These are phyloP conservation scores for Mycena rebaudengoi DNA, from an alignment of 768 basidiomycete genomes.

Conservation along the genomic window DNA sequence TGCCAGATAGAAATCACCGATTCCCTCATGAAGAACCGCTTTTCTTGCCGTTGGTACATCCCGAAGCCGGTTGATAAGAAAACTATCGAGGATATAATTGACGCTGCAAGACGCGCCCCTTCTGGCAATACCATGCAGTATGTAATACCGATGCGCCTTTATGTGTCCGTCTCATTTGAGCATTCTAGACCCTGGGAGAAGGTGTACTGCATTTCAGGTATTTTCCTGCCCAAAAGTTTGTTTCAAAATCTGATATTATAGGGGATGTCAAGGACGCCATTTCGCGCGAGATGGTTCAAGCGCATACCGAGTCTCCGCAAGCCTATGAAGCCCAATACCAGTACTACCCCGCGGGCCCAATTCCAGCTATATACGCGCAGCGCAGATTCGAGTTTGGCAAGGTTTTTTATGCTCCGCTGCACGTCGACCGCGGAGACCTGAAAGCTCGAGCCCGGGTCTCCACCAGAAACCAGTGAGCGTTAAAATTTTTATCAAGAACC, in stretches of 20 bases:
- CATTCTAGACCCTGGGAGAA: constrained; percentile 23
- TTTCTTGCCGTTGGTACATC: constrained; percentile 24
- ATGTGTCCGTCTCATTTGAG: not conserved
- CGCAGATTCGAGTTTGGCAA: constrained; percentile 28
- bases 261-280: constrained; percentile 17
- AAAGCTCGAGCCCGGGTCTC: constrained; percentile 16
- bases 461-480: constrained; percentile 17
- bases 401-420: constrained; percentile 16
- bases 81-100: constrained; percentile 23
- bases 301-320: constrained; percentile 3
- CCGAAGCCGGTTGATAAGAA: constrained; percentile 17
- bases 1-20: constrained; percentile 5
- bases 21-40: constrained; percentile 24
- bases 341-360: constrained; percentile 22
- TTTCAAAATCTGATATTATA: not conserved
- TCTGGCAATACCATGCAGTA: constrained; percentile 28
- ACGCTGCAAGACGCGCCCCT: constrained; percentile 21
- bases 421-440: constrained; percentile 19
- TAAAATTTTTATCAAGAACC: not conserved
- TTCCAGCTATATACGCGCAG: constrained; percentile 13
- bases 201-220: constrained; percentile 25
- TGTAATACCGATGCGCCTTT: not conserved
- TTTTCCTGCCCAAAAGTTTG: not conserved
- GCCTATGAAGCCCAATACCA: constrained; percentile 19
- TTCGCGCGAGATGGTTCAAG: constrained; percentile 15